Base-by-base conservation (phyloP, 805 yeast genomes). In the Sungouiozyma intestinalis region DNA sequence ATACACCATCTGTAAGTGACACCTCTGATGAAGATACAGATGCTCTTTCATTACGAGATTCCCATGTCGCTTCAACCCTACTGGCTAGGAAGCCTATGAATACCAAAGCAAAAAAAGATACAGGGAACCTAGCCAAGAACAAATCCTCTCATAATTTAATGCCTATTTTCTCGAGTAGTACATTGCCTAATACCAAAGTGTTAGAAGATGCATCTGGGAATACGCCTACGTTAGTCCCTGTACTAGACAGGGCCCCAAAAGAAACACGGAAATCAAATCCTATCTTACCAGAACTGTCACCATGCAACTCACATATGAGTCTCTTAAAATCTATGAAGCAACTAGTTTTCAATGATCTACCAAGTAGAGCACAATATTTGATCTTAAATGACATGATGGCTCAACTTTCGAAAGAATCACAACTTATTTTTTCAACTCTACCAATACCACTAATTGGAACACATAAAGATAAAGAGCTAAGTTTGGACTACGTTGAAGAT, bases 361-460 rank as follows among this genome's bases (percentile, higher is more conserved):
- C 97, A 0, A 92, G 95, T 7, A 76, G 77, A 50, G 92, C 94
- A 0, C 98, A 90, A 60, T 95, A 88, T 57, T 60, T 90, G 40
- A 81, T 92, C 39, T 66, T 92, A 50, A 90, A 90, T 59, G 95
- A 86, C 50, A 66, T 90, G 46, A 88, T 90, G 95, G 64, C 64
- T 37, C 66, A 66, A 17, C 61, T 74, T 19, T 85, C 95, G 0
- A 63, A 66, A 4, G 38, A 41, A 5, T 77, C 95, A 0, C 85
- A 79, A 2, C 77, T 92, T 7, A 75, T 90, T 2, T 85, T 90
- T 55, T 79, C 96, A 0, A 92, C 97, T 0, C 65, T 90, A 29
- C 97, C 98, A 0, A 79, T 92, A 0, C 97, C 97, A 0, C 69
- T 78, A 2, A 66, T 82, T 17, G 95, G 95, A 1, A 79, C 95